Evolutionary conservation across 208 protist species (phyloP).

Genomic region (Strigomonas galati): DNA sequence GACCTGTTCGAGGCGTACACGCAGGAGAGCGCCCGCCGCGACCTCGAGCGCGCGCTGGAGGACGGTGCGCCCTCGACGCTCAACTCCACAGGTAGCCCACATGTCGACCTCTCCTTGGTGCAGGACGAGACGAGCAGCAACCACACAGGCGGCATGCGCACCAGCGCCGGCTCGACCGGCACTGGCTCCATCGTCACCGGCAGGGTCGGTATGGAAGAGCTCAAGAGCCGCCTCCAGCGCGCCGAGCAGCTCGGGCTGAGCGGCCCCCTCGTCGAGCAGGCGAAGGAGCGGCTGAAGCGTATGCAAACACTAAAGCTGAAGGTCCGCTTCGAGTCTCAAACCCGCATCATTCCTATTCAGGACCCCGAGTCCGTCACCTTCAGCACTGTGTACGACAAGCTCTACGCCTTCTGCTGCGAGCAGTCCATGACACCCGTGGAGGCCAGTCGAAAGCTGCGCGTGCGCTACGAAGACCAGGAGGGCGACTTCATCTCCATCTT

Average conservation of each 20-base stretch:
- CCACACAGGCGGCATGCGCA: background rate
- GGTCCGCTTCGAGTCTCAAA: slow-evolving; percentile 72
- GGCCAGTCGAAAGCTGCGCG: slow-evolving; percentile 42
- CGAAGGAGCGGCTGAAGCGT: slow-evolving; percentile 31
- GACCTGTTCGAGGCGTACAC: slow-evolving; percentile 26
- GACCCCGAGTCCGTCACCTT: slow-evolving; percentile 44
- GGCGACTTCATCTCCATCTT: slow-evolving; percentile 78
- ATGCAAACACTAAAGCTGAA: slow-evolving; percentile 53
- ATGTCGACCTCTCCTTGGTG: background rate
- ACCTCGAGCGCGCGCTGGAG: slow-evolving; percentile 33
- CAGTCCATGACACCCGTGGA: slow-evolving; percentile 18
- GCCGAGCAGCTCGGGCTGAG: slow-evolving; percentile 46
- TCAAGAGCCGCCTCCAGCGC: slow-evolving; percentile 26
- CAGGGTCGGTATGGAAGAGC: slow-evolving; percentile 18
- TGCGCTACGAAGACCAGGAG: slow-evolving; percentile 79
- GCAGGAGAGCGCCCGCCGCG: slow-evolving; percentile 33
- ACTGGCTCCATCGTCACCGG: too few relatives aligned
- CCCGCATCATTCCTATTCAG: slow-evolving; percentile 46
- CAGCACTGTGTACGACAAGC: slow-evolving; percentile 48
- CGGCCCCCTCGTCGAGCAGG: slow-evolving; percentile 39
- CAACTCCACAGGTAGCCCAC: background rate
- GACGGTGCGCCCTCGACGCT: slow-evolving; percentile 13
- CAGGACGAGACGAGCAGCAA: background rate
- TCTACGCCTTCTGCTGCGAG: slow-evolving; percentile 48
- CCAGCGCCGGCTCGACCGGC: background rate